These are phyloP conservation scores for Candida tibetensis DNA, from an alignment of 805 yeast species.

Conservation along the genomic window DNA sequence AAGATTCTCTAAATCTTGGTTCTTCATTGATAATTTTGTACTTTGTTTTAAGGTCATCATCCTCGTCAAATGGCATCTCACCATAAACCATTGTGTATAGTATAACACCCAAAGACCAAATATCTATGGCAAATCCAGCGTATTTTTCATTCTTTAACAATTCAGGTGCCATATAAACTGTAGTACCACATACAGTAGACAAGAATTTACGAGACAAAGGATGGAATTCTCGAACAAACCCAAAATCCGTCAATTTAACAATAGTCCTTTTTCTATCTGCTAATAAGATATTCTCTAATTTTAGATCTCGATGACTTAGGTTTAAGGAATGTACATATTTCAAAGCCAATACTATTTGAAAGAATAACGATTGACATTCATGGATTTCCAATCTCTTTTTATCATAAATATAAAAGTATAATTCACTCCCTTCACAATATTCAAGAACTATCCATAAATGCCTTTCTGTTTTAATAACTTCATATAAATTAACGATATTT, in stretches of 20 bases:
- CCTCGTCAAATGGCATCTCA: conserved; percentile 88
- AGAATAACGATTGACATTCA: conserved; percentile 53
- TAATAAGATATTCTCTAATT: conserved; percentile 72
- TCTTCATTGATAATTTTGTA: conserved; percentile 59
- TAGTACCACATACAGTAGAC: conserved; percentile 89
- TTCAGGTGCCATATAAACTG: conserved; percentile 97
- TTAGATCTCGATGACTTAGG: conserved; percentile 81
- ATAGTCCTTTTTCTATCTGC: conserved; percentile 51
- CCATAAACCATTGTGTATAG: conserved; percentile 82
- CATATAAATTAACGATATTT: conserved; percentile 80
- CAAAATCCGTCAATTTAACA: conserved; percentile 86
- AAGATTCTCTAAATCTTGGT: conserved; percentile 52
- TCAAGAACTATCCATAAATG: conserved; percentile 86
- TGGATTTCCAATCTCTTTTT: conserved; percentile 48
- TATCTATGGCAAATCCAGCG: conserved; percentile 77
- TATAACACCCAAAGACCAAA: conserved; percentile 91
- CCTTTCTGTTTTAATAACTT: conserved; percentile 76
- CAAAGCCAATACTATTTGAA: conserved; percentile 64
- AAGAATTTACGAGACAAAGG: conserved; percentile 48
- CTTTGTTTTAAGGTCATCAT: conserved; percentile 62
- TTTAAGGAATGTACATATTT: conserved; percentile 74
- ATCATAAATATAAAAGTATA: conserved; percentile 63
- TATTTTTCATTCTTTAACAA: conserved; percentile 65
- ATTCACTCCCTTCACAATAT: conserved; percentile 79
- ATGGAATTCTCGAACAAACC: conserved; percentile 78